Base-by-base conservation (phyloP, 768 basidiomycete species). In the Naganishia randhawae region DNA sequence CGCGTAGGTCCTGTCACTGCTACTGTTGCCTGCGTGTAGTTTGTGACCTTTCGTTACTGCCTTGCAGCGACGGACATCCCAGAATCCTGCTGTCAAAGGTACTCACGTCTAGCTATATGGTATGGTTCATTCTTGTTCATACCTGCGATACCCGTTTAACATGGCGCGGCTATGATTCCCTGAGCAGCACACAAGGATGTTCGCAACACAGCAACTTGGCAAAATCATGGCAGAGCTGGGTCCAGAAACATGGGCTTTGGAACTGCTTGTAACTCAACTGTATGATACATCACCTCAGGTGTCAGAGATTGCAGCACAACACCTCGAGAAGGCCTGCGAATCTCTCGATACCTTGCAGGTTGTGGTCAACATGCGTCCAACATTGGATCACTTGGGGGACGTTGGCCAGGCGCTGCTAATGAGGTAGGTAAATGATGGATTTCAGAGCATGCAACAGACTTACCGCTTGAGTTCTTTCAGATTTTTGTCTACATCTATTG, bases 351-450 rank as follows among this genome's bases (percentile, higher is more conserved):
- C 89, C 25, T 83, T 99, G 31, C 89, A 94, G 75, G 83, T 90
- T 62, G 91, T 98, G 3, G 94, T 99, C 2, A 88, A 90, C 75
- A 89, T 97, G 87, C 89, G 92, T 71, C 96, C 96, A 0, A 91
- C 89, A 14, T 85, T 98, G 81, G 94, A 98, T 74, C 93, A 98
- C 80, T 83, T 99, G 3, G 96, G 94, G 2, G 92, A 93, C 54
- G 86, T 93, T 45, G 95, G 94, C 0, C 90, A 94, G 77, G 87
- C 89, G 0, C 80, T 99, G 22, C 80, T 98, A 39, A 84, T 96
- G 63, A 89, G 92, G 92, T 96, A 71, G 69, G 87, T 80, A 25
- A 50, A 57, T 22, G 7, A 35, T 31, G 14, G 8, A 19, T 3
- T n/a, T 37, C 1, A 29, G 35, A 52, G 22, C 35, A 27, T 19